Evolutionary conservation across 805 yeast genomes (phyloP), one percentile per base, ranked within the genome.

Genomic region (Candida ovalis): DNA sequence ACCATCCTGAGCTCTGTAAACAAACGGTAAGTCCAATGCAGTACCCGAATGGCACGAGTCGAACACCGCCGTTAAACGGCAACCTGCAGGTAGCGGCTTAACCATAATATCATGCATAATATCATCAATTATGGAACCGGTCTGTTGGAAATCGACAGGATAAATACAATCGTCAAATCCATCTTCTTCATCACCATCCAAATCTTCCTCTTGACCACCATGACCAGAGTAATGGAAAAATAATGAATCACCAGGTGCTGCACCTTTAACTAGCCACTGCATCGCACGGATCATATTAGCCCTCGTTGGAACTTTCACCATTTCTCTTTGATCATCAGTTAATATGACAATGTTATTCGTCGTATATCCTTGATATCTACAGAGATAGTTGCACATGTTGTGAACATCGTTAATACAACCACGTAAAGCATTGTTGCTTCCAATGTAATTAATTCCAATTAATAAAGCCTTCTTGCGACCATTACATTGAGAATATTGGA

Each of bases 21-120:
- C 74, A 57, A 79, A 88, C 1, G 96, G 96, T 49, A 88, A 69
- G 64, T 88, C 96, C 54, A 88, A 66, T 1, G 79, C 92, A 1
- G 92, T 80, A 12, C 96, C 96, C 1, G 92, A 85, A 62, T 88
- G 96, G 63, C 96, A 88, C 12, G 89, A 83, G 67, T 88, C 96
- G 57, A 84, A 88, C 49, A 88, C 68, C 0, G 91, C 90, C 3
- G 95, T 88, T 46, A 88, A 70, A 50, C 91, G 75, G 40, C 84
- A 84, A 40, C 96, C 96, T 1, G 82, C 75, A 13, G 78, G 84
- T 54, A 88, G 71, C 1, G 89, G 80, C 51, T 69, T 71, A 23
- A 88, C 95, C 78, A 88, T 67, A 36, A 82, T 73, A 44, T 75
- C 82, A 63, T 88, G 92, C 73, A 88, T 73, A 15, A 75, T 74